These are phyloP conservation scores for Globisporangium paroecandrum DNA, from an alignment of 352 stramenopile species.

Conservation along the genomic window DNA sequence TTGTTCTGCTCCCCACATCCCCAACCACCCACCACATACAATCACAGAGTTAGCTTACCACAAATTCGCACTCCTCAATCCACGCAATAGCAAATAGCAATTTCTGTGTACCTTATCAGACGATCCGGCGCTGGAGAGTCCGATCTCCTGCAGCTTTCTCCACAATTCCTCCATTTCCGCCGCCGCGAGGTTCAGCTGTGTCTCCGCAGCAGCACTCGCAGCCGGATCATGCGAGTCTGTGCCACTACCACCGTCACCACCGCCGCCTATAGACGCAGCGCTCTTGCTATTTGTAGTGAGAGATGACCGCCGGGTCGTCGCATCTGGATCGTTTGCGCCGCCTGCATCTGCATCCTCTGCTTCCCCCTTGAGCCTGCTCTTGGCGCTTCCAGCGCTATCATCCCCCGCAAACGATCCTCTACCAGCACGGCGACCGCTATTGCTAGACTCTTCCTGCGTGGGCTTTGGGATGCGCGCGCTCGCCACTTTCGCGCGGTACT, in stretches of 20 bases:
- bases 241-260: not conserved
- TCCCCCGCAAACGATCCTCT: not conserved
- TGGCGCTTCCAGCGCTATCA: not conserved
- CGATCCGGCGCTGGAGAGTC: slow-evolving; percentile 50
- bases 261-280: not conserved
- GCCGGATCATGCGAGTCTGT: slow-evolving; percentile 6
- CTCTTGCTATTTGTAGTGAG: not conserved
- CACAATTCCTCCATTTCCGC: slow-evolving; percentile 84
- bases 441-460: not conserved
- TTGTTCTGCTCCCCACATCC: slow-evolving; percentile 26
- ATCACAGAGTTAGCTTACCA: not conserved
- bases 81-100: not conserved
- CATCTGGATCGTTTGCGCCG: not conserved
- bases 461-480: slow-evolving; percentile 32
- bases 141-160: slow-evolving; percentile 75
- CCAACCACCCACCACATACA: not conserved
- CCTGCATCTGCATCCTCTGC: not conserved
- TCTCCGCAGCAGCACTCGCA: slow-evolving; percentile 39
- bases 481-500: slow-evolving; percentile 69
- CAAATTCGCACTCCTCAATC: not conserved
- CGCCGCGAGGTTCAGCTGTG: slow-evolving; percentile 62
- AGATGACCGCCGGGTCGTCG: not conserved
- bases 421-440: not conserved
- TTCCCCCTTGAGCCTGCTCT: not conserved
- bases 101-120: slow-evolving; percentile 44